Evolutionary conservation across 345 rosid species (phyloP).

Genomic region (Erysimum cheiranthoides): DNA sequence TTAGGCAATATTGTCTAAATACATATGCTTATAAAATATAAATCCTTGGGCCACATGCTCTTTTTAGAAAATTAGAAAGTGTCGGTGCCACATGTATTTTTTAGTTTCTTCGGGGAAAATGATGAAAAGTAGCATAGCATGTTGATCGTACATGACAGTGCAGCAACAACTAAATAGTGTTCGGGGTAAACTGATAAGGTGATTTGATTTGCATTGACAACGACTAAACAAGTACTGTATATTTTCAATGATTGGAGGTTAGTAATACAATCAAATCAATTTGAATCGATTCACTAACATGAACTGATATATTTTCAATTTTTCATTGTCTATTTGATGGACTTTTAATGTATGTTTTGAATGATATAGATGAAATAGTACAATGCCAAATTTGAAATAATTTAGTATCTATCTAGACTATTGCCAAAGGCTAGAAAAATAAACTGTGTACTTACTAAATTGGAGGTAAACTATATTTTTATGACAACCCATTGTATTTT

Average conservation of each 20-base stretch:
- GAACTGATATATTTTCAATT: background rate
- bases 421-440: too few species aligned
- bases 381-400: too few species aligned
- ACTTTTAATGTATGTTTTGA: background rate
- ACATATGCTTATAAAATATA: background rate
- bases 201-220: slow-evolving; percentile 18
- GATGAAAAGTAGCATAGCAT: too few species aligned
- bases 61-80: slow-evolving; percentile 1
- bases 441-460: too few species aligned
- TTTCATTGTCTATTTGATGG: background rate
- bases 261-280: background rate
- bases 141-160: slow-evolving; percentile 9
- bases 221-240: background rate
- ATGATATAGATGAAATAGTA: background rate
- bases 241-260: background rate
- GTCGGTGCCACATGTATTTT: slow-evolving; percentile 43
- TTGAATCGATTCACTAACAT: background rate
- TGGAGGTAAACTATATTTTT: too few species aligned
- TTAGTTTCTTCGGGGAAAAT: slow-evolving; percentile 2
- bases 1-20: background rate
- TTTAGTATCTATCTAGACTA: too few species aligned
- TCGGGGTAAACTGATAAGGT: background rate
- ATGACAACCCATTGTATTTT: too few species aligned
- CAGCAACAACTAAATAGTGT: background rate
- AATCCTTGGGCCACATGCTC: slow-evolving; percentile 34